Evolutionary conservation across 2,329 filamentous ascomycete genomes (phyloP), one percentile per base, ranked within the genome.

Genomic region (Leptographium flavum): DNA sequence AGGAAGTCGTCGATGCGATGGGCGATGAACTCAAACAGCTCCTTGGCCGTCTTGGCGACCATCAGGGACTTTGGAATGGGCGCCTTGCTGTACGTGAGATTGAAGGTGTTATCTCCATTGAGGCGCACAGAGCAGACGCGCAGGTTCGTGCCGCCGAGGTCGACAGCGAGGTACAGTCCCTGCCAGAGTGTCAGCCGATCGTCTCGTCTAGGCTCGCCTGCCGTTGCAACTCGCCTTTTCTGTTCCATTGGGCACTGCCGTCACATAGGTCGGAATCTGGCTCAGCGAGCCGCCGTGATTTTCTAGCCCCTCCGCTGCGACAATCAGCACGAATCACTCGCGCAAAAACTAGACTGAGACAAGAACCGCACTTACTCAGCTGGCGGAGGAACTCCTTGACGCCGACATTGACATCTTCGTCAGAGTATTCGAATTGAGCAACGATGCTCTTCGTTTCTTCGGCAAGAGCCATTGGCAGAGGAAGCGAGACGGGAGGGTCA

Each of bases 101-200:
- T 86, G 70, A 95, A 96, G 47, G 87, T 95, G 56, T 83, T 88
- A 67, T 96, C 87, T 58, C 92, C 92, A 60, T 94, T 88, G 49
- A 98, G 73, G 55, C 85, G 76, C 57, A 98, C 83, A 37, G 90
- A 95, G 69, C 92, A 98, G 57, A 98, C 92, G 55, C 92, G 83
- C 66, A 96, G 94, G 68, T 98, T 98, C 52, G 92, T 98, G 56
- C 92, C 92, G 50, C 92, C 92, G n/a, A 98, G 75, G 59, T 98
- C 92, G 52, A 98, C 88, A 33, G 92, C 90, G 59, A 98, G 79
- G 66, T 95, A 98, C 33, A 95, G 71, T 40, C 92, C 92, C 87
- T 93, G 55, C 50, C 22, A 46, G 43, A 22, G 19, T n/a, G 19
- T 43, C 13, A 32, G 39, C 14, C 39, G n/a, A 13, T 17, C 19